Evolutionary conservation across 2,329 filamentous ascomycete genomes (phyloP).

Genomic region (Trichophyton verrucosum): DNA sequence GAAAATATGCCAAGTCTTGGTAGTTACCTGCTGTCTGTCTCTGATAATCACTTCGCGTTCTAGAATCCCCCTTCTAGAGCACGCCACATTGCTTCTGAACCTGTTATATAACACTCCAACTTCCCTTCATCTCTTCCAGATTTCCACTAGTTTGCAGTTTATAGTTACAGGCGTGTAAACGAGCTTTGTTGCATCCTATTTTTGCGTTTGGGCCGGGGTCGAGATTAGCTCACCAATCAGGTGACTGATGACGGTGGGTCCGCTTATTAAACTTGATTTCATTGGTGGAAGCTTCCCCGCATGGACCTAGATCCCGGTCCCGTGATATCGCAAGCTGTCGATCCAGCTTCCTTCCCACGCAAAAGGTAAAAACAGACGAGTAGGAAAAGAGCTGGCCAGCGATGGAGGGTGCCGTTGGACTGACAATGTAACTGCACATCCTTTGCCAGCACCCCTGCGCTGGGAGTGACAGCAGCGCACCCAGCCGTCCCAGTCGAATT

Average conservation of each 20-base stretch:
- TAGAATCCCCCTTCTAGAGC: too few relatives aligned
- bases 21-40: too few relatives aligned
- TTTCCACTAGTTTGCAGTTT: too few relatives aligned
- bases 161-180: background rate
- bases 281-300: background rate
- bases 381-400: background rate
- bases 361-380: background rate
- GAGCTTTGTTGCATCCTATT: background rate
- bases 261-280: background rate
- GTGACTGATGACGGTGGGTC: background rate
- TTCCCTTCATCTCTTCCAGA: background rate
- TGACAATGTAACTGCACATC: background rate
- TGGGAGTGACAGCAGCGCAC: background rate
- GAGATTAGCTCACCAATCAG: conserved; percentile 1
- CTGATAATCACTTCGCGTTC: too few relatives aligned
- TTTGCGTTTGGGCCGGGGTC: background rate
- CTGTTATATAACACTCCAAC: background rate
- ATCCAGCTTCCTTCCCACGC: background rate
- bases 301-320: background rate
- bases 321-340: background rate
- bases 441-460: background rate
- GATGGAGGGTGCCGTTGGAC: background rate
- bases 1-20: too few relatives aligned
- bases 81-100: too few relatives aligned
- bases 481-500: background rate